phyloP scores from a whole-genome alignment of 805 yeast species.

The Zygosaccharomyces siamensis region DNA sequence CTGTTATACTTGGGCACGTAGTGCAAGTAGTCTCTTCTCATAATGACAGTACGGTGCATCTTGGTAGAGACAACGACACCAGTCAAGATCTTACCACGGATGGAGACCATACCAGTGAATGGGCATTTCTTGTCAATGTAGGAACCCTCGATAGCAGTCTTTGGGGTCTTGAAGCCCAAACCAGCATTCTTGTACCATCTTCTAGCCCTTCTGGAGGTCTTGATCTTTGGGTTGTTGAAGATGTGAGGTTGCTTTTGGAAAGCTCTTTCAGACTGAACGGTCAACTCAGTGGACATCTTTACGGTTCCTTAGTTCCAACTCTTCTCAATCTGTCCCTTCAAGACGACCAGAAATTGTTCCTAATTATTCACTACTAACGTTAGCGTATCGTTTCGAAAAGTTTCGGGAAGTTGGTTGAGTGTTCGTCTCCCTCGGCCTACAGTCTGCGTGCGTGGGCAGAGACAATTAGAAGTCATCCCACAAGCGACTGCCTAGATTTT shows the following conservation, averaged over 20 bases:
- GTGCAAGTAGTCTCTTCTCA: constrained; percentile 99
- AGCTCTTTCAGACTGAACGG: constrained; percentile 99
- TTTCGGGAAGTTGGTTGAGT: constrained; percentile 8
- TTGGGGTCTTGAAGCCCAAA: constrained; percentile 99
- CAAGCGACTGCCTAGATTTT: not conserved
- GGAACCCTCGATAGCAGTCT: constrained; percentile 95
- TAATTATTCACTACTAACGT: not conserved
- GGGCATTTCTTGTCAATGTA: constrained; percentile 99
- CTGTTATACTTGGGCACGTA: constrained; percentile 99
- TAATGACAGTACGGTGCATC: constrained; percentile 99
- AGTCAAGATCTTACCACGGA: constrained; percentile 99
- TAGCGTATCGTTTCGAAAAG: constrained; percentile 9
- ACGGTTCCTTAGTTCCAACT: constrained; percentile 29
- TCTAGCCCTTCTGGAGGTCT: constrained; percentile 97
- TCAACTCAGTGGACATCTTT: constrained; percentile 98
- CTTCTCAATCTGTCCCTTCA: constrained; percentile 6
- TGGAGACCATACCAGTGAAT: constrained; percentile 92
- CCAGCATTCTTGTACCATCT: constrained; percentile 99
- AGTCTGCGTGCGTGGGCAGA: constrained; percentile 2
- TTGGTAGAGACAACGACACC: constrained; percentile 99
- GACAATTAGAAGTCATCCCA: not conserved
- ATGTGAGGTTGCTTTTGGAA: constrained; percentile 99
- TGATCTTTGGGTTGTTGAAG: constrained; percentile 99
- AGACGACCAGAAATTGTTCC: not conserved
- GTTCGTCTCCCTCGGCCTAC: constrained; percentile 1